Evolutionary conservation across 2,329 filamentous ascomycete species (phyloP), one percentile per base, ranked within the genome.

Genomic region (Parafenestella ontariensis): DNA sequence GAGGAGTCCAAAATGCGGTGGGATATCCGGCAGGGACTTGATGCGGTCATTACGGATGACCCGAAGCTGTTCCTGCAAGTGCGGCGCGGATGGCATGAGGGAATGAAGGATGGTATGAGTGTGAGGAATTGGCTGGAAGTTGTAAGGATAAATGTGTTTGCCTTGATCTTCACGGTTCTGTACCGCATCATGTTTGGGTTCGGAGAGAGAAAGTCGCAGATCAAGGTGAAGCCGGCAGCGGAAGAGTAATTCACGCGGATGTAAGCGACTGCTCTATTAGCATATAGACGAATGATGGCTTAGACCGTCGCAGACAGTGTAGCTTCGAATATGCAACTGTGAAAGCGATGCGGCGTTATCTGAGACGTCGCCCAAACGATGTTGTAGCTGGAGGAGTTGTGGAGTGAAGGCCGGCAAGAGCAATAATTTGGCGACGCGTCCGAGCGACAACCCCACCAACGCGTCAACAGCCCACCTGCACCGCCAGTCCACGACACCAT

Each of bases 41-140:
- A 96, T 64, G 93, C 91, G 0, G 89, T 96, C 4, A 87, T 96
- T 48, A 96, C 92, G 0, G 93, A 97, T 69, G 87, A 96, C 63
- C 90, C 91, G 1, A 83, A 83, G 69, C 75, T 83, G 61, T 94
- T 87, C 68, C 70, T 87, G 21, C 83, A 88, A 40, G 82, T 91
- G 56, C 73, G 68, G 33, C 59, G 80, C 24, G 66, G 66, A 11
- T 79, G 75, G 66, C 76, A 80, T 41, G 75, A 77, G 46, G 67
- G 66, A 4, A 66, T 58, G 46, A 69, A 68, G 41, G 64, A 69
- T 24, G 64, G 66, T 1, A 52, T 76, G 23, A 53, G 70, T 9
- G 26, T 72, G n/a, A 51, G 57, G 51, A 58, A 66, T 20, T 72
- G 65, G 66, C 49, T 72, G 42, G 68, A 75, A 21, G 66, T 76